Conservation (phyloP, 208 protist genomes). For the Lotmaria passim region DNA sequence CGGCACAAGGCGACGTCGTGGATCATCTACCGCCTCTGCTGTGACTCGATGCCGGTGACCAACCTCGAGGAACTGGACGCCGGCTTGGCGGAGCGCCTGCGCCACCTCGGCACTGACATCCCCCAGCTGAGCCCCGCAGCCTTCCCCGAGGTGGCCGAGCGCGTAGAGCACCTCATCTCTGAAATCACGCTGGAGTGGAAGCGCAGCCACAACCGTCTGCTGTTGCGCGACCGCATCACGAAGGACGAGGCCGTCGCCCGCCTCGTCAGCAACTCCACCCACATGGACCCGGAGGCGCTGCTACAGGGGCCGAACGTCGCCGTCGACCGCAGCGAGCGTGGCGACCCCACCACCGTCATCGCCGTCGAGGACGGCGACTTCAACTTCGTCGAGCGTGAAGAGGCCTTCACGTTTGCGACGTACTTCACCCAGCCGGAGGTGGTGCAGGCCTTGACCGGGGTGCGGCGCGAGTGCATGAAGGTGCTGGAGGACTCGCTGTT, state of each 20-base stretch:
- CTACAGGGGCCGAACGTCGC: conserved; percentile 79
- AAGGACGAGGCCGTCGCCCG: conserved; percentile 76
- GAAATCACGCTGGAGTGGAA: conserved; percentile 91
- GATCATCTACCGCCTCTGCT: conserved; percentile 93
- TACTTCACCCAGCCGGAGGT: conserved; percentile 95
- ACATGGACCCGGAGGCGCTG: conserved; percentile 89
- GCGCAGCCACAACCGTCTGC: conserved; percentile 91
- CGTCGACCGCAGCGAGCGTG: conserved; percentile 67
- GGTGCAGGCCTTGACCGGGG: conserved; percentile 87
- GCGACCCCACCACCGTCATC: conserved; percentile 70
- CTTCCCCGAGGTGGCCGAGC: conserved; percentile 76
- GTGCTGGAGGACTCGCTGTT: conserved; percentile 91
- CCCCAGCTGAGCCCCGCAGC: conserved; percentile 75
- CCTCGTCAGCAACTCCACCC: conserved; percentile 78
- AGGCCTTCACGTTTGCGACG: conserved; percentile 91
- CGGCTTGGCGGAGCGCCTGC: conserved; percentile 65
- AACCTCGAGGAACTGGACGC: conserved; percentile 69
- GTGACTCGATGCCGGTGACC: conserved; percentile 92
- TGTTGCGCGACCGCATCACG: conserved; percentile 87
- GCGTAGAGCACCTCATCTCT: conserved; percentile 75
- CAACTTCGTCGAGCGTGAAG: conserved; percentile 78
- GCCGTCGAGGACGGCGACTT: conserved; percentile 56
- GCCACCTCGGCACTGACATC: conserved; percentile 82
- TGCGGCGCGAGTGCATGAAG: conserved; percentile 89
- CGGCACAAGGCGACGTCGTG: conserved; percentile 88